Percentiles rank a stretch among this genome's conserved stretches.
Evolutionary conservation across 805 yeast genomes (phyloP).

Genomic region (Myxozyma monticola): DNA sequence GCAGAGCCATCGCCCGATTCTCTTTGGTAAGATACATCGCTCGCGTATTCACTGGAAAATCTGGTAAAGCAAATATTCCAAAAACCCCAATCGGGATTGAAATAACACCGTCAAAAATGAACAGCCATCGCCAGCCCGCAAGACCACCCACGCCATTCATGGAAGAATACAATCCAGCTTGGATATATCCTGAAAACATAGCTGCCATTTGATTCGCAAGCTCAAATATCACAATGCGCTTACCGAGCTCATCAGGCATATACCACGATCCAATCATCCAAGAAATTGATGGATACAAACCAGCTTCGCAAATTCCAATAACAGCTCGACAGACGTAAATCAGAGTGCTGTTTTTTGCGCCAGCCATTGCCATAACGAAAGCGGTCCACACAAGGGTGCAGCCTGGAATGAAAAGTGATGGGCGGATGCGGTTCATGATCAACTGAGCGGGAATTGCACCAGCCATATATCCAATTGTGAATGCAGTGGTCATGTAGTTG

Average conservation of each 20-base stretch:
- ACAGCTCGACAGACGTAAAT: constrained; percentile 64
- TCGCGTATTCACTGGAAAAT: constrained; percentile 12
- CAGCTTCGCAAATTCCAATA: constrained; percentile 67
- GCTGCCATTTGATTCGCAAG: constrained; percentile 49
- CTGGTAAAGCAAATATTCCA: constrained; percentile 33
- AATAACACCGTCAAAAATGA: constrained; percentile 59
- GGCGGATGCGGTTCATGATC: constrained; percentile 34
- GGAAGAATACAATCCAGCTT: constrained; percentile 47
- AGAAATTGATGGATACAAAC: constrained; percentile 53
- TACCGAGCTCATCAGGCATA: constrained; percentile 53
- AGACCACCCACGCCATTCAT: constrained; percentile 32
- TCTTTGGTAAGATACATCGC: constrained; percentile 6
- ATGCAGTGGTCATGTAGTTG: constrained; percentile 41
- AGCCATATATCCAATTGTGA: constrained; percentile 37
- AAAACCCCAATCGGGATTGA: constrained; percentile 42
- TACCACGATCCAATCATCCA: constrained; percentile 54
- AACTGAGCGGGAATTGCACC: constrained; percentile 40
- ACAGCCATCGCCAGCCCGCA: constrained; percentile 57
- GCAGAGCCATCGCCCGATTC: constrained; percentile 9
- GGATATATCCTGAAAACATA: constrained; percentile 52
- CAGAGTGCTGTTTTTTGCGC: constrained; percentile 50
- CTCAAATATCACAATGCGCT: constrained; percentile 40
- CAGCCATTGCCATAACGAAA: constrained; percentile 50
- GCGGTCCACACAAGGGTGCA: constrained; percentile 68
- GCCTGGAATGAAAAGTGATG: constrained; percentile 47